Conservation (phyloP, 192 early-diverging fungal genomes). For the Backusella luteola region DNA sequence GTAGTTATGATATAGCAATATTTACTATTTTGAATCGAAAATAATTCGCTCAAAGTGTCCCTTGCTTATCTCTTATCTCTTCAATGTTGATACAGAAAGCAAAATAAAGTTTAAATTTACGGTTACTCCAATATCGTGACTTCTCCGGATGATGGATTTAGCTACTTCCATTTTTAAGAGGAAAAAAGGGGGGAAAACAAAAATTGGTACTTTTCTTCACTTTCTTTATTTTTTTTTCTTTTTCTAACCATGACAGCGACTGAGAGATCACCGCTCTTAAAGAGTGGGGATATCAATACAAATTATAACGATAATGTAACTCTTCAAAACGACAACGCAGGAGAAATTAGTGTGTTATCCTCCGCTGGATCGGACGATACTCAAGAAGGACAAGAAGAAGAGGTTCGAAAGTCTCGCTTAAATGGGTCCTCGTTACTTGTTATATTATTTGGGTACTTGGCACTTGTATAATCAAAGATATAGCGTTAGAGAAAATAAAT, state of each 20-base stretch:
- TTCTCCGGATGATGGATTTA: too few relatives aligned
- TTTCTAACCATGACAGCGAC: neutral
- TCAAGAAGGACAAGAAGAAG: neutral
- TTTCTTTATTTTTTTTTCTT: neutral
- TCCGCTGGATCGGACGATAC: neutral
- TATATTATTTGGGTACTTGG: constrained; percentile 14
- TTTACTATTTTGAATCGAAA: neutral
- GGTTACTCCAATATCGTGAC: too few relatives aligned
- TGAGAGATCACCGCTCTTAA: neutral
- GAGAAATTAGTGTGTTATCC: neutral
- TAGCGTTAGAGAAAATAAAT: neutral
- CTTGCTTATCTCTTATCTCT: too few relatives aligned
- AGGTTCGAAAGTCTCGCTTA: constrained; percentile 6
- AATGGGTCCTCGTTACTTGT: constrained; percentile 16
- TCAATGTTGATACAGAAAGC: too few relatives aligned
- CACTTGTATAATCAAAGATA: neutral
- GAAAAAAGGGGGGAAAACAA: too few relatives aligned
- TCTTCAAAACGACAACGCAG: neutral
- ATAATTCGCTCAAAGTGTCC: neutral
- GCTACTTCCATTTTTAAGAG: too few relatives aligned
- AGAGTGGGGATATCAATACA: neutral
- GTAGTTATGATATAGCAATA: neutral
- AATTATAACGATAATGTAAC: neutral
- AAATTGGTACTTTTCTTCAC: neutral
- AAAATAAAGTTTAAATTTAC: too few relatives aligned